Evolutionary conservation across 257 asterid genomes (phyloP), one percentile per base, ranked within the genome.

Genomic region (Nicotiana benthamiana): DNA sequence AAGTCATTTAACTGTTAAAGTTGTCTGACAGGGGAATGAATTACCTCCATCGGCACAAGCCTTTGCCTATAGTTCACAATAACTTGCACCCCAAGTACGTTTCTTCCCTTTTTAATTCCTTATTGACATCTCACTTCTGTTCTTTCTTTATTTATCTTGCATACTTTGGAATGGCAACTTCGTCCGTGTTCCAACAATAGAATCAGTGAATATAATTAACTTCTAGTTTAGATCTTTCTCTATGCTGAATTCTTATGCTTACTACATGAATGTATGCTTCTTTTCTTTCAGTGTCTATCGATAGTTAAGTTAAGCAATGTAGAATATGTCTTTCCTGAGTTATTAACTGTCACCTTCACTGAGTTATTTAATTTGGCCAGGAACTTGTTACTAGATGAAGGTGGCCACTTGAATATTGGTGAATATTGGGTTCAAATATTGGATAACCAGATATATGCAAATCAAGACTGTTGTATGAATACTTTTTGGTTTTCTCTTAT

Each of bases 341-440:
- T 13, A 20, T 52, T 70, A 61, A 65, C 61, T 53, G 83, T 36
- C 26, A 53, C 53, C 26, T 30, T 82, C 43, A 17, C 9, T 77
- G 80, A 57, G 20, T 17, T 82, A 3, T 43, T 80, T 52, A 66
- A 59, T 78, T 26, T 36, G 61, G 72, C 34, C 86, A 89, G 94
- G 88, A 90, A 89, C 86, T 83, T 90, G 91, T 82, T 90, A 76
- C 92, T 87, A 10, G 90, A 87, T 84, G 92, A 89, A 85, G 89
- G 89, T 78, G 91, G 88, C 74, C 92, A 89, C 79, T 86, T 90
- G 84, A 90, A 89, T 86, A 86, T 90, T 43, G 90, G 92, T 66
- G 91, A 89, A 83, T 89, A 90, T 52, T 90, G 94, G 94, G 84
- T 87, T 80, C 92, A 86, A 60, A 89, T 90, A 92, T 87, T 90